Evolutionary conservation across 2,329 filamentous ascomycete genomes (phyloP).

Genomic region (Shiraia sp.): DNA sequence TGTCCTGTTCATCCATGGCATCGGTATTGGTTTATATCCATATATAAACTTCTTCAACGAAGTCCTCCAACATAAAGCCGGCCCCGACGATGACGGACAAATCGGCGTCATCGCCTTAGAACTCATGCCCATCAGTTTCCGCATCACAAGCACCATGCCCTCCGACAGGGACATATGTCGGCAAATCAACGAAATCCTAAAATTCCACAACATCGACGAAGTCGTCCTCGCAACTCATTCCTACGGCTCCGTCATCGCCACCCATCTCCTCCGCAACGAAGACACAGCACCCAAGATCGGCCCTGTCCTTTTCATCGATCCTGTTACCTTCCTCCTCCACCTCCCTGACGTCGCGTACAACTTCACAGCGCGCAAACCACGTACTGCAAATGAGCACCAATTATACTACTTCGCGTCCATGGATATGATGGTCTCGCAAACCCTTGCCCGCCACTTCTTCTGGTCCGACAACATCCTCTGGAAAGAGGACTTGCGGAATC

Average conservation of each 20-base stretch:
- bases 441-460: slow-evolving; percentile 68
- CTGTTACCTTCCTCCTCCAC: slow-evolving; percentile 69
- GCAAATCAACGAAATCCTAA: slow-evolving; percentile 62
- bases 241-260: slow-evolving; percentile 67
- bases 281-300: slow-evolving; percentile 52
- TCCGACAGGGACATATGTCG: slow-evolving; percentile 57
- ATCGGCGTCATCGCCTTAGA: slow-evolving; percentile 69
- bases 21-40: slow-evolving; percentile 68
- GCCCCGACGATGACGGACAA: slow-evolving; percentile 45
- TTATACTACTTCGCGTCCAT: slow-evolving; percentile 72
- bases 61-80: slow-evolving; percentile 47
- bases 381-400: slow-evolving; percentile 67
- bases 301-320: slow-evolving; percentile 61
- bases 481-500: slow-evolving; percentile 63
- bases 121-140: slow-evolving; percentile 66
- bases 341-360: slow-evolving; percentile 73
- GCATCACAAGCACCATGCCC: slow-evolving; percentile 61
- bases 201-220: slow-evolving; percentile 59
- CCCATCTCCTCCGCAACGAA: slow-evolving; percentile 62
- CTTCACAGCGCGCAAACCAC: slow-evolving; percentile 52
- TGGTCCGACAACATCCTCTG: slow-evolving; percentile 73
- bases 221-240: slow-evolving; percentile 65
- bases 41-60: slow-evolving; percentile 62
- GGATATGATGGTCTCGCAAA: slow-evolving; percentile 68
- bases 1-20: slow-evolving; percentile 71